phyloP scores from a whole-genome alignment of 164 flowering plant species.

The Euptelea pleiosperma region DNA sequence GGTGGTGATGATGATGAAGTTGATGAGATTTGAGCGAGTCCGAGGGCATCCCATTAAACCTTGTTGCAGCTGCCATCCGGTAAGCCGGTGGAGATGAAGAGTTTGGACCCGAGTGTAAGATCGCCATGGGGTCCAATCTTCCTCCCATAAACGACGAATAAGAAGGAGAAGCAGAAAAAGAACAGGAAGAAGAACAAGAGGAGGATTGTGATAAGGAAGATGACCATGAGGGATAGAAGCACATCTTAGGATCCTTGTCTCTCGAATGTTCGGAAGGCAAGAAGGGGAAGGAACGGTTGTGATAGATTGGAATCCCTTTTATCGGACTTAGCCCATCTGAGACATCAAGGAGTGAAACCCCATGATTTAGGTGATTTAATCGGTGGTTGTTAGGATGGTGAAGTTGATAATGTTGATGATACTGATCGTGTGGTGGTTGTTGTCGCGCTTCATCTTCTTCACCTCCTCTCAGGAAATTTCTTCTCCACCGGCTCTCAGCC shows the following conservation, averaged over 20 bases:
- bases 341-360: constrained; percentile 29
- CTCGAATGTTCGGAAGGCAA: constrained; percentile 26
- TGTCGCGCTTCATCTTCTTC: constrained; percentile 5
- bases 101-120: constrained; percentile 26
- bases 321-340: constrained; percentile 41
- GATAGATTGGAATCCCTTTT: constrained; percentile 65
- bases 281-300: constrained; percentile 52
- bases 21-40: constrained; percentile 33
- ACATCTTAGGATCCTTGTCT: constrained; percentile 33
- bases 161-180: constrained; percentile 12
- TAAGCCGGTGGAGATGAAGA: constrained; percentile 18
- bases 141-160: constrained; percentile 22
- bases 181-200: constrained; percentile 15
- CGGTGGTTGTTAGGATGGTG: constrained; percentile 8
- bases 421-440: constrained; percentile 1
- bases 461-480: constrained; percentile 19
- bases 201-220: not conserved
- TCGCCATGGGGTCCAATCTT: constrained; percentile 31
- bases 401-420: constrained; percentile 14
- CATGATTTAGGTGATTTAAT: constrained; percentile 24
- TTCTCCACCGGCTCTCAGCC: constrained; percentile 18
- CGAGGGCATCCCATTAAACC: constrained; percentile 36
- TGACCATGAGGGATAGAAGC: constrained; percentile 16
- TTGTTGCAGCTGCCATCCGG: constrained; percentile 25
- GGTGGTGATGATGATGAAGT: constrained; percentile 29